Evolutionary conservation across 345 rosid species (phyloP).

Genomic region (Brassica napus): DNA sequence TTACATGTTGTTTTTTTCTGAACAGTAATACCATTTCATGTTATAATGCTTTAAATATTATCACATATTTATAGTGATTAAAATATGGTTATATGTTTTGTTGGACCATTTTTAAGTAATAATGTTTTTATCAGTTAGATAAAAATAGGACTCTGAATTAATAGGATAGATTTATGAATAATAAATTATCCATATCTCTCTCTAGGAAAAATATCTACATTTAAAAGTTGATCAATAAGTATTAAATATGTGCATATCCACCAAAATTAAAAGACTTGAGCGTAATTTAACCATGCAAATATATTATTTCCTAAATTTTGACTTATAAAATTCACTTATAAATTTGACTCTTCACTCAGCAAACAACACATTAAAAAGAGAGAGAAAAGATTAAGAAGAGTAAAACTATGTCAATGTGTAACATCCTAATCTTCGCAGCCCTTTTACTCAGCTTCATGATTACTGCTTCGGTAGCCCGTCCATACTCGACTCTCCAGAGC

Average conservation of each 20-base stretch:
- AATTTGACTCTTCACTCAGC: slow-evolving; percentile 1
- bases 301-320: neutral
- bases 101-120: too few relatives aligned
- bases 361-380: neutral
- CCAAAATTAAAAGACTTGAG: neutral
- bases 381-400: neutral
- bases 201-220: neutral
- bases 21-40: too few relatives aligned
- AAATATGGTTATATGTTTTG: too few relatives aligned
- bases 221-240: neutral
- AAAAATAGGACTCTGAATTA: too few relatives aligned
- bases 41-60: too few relatives aligned
- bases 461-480: slow-evolving; percentile 27
- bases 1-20: too few relatives aligned
- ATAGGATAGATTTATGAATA: neutral
- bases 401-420: slow-evolving; percentile 20
- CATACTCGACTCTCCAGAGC: slow-evolving; percentile 15
- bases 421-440: slow-evolving; percentile 10
- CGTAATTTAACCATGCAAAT: neutral
- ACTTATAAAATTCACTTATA: neutral
- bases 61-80: too few relatives aligned
- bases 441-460: slow-evolving; percentile 26
- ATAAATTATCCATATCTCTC: neutral
- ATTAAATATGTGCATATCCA: neutral
- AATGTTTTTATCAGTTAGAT: too few relatives aligned